These are phyloP conservation scores for Neonectria punicea DNA, from an alignment of 2,329 filamentous ascomycete species.

Conservation along the genomic window DNA sequence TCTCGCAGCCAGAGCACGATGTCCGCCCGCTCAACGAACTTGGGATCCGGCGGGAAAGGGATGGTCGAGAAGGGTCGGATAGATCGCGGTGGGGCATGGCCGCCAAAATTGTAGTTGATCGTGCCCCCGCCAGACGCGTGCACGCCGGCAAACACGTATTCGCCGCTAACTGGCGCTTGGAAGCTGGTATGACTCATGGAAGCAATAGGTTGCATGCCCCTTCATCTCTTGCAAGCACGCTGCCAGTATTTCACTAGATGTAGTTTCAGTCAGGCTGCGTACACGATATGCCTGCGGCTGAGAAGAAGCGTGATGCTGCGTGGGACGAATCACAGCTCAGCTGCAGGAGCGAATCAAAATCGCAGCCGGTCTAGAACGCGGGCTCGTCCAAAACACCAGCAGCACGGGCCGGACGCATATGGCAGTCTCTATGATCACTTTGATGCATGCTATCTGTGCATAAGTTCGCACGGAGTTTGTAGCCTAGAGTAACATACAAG, in stretches of 20 bases:
- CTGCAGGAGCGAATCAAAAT: neutral
- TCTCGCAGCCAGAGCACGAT: no score
- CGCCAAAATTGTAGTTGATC: no score
- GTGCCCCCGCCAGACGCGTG: no score
- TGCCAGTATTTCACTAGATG: neutral
- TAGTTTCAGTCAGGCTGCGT: neutral
- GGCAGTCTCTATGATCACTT: neutral
- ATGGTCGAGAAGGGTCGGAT: no score
- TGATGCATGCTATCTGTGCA: neutral
- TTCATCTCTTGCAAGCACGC: neutral
- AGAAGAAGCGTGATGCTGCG: neutral
- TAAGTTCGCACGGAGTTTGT: neutral
- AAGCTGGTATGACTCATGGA: conserved; percentile 3
- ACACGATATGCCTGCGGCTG: neutral
- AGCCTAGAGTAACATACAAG: neutral
- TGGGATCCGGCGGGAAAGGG: no score
- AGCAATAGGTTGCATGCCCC: neutral
- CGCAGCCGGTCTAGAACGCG: neutral
- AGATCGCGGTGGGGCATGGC: no score
- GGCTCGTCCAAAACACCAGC: neutral
- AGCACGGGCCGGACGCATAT: neutral
- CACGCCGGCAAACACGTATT: neutral
- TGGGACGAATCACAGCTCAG: neutral
- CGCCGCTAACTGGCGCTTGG: neutral
- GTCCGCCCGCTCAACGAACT: no score